Evolutionary conservation across 164 flowering plant genomes (phyloP).

Genomic region (Chimonanthus salicifolius): DNA sequence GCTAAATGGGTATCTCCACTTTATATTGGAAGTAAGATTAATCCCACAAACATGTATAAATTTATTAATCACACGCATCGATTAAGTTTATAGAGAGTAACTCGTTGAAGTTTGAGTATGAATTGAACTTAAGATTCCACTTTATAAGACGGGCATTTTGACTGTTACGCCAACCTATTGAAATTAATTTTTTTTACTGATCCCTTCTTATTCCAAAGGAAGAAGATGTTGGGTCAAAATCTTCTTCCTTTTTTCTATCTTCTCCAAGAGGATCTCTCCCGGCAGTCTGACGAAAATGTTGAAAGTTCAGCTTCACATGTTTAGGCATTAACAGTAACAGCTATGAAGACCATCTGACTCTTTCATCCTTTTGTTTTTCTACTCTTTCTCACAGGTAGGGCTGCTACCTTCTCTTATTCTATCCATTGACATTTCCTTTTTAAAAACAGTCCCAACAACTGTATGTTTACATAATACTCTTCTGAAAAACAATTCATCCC

Average conservation of each 20-base stretch:
- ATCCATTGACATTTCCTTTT: neutral
- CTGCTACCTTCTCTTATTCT: neutral
- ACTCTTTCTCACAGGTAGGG: neutral
- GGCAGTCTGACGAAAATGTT: constrained; percentile 1
- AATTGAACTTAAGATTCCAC: no score
- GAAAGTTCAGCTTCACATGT: constrained; percentile 3
- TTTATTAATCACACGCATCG: no score
- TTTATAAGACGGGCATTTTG: no score
- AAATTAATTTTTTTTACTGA: no score
- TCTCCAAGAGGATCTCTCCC: constrained; percentile 1
- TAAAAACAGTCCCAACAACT: neutral
- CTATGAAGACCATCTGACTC: constrained; percentile 7
- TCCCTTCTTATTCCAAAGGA: no score
- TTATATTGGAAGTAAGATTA: no score
- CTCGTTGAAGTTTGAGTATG: no score
- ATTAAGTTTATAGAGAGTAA: no score
- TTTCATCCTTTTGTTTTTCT: constrained; percentile 3
- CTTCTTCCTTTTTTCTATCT: neutral
- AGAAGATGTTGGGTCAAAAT: neutral
- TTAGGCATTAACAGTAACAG: neutral
- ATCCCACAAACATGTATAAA: no score
- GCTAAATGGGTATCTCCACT: no score
- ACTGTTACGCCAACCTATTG: no score
- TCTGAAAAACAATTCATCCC: neutral
- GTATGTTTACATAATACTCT: neutral